A percentile compares a stretch with the other conserved stretches of the same genome.
These are phyloP conservation scores for Beauveria sp. DNA, from an alignment of 2,329 filamentous ascomycete genomes.

Conservation along the genomic window DNA sequence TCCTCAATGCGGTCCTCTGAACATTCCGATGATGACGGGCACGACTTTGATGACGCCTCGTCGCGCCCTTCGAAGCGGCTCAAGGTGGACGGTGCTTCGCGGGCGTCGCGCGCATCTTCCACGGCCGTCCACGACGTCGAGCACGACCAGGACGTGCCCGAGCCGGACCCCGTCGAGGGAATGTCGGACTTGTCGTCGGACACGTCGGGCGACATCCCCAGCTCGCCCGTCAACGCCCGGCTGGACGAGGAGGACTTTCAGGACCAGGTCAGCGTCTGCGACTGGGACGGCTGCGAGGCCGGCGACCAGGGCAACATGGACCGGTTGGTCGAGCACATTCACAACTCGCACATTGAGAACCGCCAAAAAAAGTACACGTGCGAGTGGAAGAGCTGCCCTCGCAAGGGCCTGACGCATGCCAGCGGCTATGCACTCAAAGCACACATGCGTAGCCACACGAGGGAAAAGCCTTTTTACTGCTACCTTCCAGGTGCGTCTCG, in stretches of 20 bases:
- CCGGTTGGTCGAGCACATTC: constrained; percentile 71
- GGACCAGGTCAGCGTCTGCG: constrained; percentile 70
- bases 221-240: constrained; percentile 58
- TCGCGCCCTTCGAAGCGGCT: constrained; percentile 40
- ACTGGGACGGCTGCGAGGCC: constrained; percentile 66
- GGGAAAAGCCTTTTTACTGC: constrained; percentile 98
- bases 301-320: constrained; percentile 76
- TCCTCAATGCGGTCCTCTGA: constrained; percentile 40
- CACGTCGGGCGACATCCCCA: constrained; percentile 76
- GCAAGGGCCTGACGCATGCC: constrained; percentile 86
- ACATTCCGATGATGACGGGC: constrained; percentile 38
- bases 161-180: constrained; percentile 46
- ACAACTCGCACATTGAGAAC: constrained; percentile 88
- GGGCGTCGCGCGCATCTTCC: constrained; percentile 38
- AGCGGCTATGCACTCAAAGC: constrained; percentile 94
- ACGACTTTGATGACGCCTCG: constrained; percentile 31
- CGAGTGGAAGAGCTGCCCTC: constrained; percentile 84
- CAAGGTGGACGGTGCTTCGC: constrained; percentile 36
- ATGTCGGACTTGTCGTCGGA: constrained; percentile 78
- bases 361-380: constrained; percentile 97
- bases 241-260: constrained; percentile 67
- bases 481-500: constrained; percentile 68
- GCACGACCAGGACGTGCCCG: constrained; percentile 33
- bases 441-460: constrained; percentile 94
- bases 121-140: constrained; percentile 35